Evolutionary conservation across 495 filamentous ascomycete species (phyloP).

Genomic region (Bathelium albidoporum): DNA sequence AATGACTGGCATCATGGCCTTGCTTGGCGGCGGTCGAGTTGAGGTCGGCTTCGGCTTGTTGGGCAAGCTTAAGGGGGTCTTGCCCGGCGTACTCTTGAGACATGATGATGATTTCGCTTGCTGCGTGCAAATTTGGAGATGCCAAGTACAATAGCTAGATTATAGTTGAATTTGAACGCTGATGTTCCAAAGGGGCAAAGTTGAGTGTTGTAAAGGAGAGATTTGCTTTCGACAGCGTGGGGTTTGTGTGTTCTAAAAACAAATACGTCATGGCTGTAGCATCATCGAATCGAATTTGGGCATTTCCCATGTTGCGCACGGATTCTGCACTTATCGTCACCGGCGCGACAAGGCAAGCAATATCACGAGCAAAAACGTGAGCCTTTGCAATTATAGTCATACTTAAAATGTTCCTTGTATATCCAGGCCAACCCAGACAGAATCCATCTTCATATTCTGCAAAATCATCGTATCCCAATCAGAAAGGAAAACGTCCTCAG

Average conservation of each 20-base stretch:
- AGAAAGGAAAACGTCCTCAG: background rate
- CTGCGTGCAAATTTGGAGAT: background rate
- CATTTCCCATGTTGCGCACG: no score
- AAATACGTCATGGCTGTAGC: background rate
- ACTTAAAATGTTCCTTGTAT: background rate
- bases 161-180: no score
- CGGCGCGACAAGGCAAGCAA: background rate
- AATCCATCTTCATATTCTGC: background rate
- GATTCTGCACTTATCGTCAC: no score
- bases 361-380: background rate
- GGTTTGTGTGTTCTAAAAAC: background rate
- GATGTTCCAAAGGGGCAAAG: no score
- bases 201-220: no score
- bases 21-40: slow-evolving; percentile 44
- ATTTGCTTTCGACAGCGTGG: background rate
- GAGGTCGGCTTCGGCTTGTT: slow-evolving; percentile 43
- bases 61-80: slow-evolving; percentile 30
- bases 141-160: no score
- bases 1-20: slow-evolving; percentile 20
- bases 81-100: slow-evolving; percentile 24
- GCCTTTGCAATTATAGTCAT: background rate
- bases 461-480: background rate
- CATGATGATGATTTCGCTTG: slow-evolving; percentile 12
- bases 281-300: slow-evolving; percentile 1
- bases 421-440: background rate